Conservation (phyloP, 495 filamentous ascomycete species). For the Halenospora varia region DNA sequence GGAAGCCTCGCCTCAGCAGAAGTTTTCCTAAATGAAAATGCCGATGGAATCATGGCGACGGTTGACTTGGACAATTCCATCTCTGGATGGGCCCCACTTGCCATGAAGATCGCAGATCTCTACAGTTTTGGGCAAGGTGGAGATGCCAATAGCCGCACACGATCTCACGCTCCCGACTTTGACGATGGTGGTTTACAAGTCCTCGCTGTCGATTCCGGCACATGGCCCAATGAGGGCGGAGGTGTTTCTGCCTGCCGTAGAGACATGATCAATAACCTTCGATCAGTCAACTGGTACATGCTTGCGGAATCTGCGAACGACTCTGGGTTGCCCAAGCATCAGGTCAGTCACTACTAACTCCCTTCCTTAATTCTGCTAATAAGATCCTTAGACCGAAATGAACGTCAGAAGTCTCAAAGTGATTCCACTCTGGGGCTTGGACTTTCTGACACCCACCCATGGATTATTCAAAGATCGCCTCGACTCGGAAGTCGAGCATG, state of each 20-base stretch:
- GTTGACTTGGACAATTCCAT: slow-evolving; percentile 58
- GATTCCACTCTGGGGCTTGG: slow-evolving; percentile 64
- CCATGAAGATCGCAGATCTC: slow-evolving; percentile 58
- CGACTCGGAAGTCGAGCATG: slow-evolving; percentile 55
- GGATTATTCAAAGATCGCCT: slow-evolving; percentile 42
- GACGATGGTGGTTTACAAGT: slow-evolving; percentile 57
- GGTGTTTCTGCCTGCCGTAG: slow-evolving; percentile 66
- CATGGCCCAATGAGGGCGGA: slow-evolving; percentile 64
- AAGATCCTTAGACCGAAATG: slow-evolving; percentile 34
- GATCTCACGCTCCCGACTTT: slow-evolving; percentile 33
- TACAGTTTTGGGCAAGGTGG: slow-evolving; percentile 63
- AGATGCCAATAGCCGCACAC: slow-evolving; percentile 45
- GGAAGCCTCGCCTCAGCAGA: slow-evolving; percentile 50
- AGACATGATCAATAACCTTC: slow-evolving; percentile 61
- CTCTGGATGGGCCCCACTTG: slow-evolving; percentile 55
- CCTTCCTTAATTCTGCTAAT: background rate
- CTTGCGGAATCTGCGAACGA: slow-evolving; percentile 64
- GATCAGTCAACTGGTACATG: slow-evolving; percentile 62
- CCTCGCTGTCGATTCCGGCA: slow-evolving; percentile 59
- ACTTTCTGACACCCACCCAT: slow-evolving; percentile 59
- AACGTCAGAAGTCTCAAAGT: slow-evolving; percentile 62
- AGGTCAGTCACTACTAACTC: slow-evolving; percentile 33
- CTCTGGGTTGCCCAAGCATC: slow-evolving; percentile 60
- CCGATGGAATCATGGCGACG: slow-evolving; percentile 56
- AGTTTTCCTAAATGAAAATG: slow-evolving; percentile 50